Percentiles rank a stretch among this genome's conserved stretches.
phyloP scores from a whole-genome alignment of 1,139 yeast species.

The Suhomyces bribrorum region DNA sequence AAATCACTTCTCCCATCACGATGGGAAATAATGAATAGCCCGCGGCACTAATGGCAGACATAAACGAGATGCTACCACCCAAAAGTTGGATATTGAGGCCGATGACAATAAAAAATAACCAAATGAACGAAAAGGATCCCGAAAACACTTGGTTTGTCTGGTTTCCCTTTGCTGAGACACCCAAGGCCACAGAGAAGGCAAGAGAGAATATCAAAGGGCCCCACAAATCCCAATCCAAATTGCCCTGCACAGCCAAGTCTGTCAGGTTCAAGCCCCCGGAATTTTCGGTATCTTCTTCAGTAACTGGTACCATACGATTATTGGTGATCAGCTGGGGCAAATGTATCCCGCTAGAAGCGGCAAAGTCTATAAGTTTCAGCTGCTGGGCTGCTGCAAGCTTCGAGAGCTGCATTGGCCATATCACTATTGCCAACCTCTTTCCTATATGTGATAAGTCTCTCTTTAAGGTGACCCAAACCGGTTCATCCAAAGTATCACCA shows the following conservation, averaged over 20 bases:
- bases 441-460: conserved; percentile 72
- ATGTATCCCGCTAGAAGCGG: conserved; percentile 46
- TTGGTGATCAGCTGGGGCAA: conserved; percentile 41
- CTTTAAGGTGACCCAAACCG: conserved; percentile 65
- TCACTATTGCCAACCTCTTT: conserved; percentile 60
- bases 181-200: conserved; percentile 57
- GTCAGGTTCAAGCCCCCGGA: conserved; percentile 9
- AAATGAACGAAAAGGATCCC: conserved; percentile 44
- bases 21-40: conserved; percentile 85
- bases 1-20: conserved; percentile 61
- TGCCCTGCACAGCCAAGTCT: conserved; percentile 26
- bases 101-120: conserved; percentile 63
- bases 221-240: conserved; percentile 84
- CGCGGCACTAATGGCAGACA: conserved; percentile 78
- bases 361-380: conserved; percentile 42
- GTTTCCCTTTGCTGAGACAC: conserved; percentile 40
- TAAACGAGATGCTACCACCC: conserved; percentile 71
- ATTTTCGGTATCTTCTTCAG: conserved; percentile 29
- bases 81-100: conserved; percentile 71
- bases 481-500: conserved; percentile 84
- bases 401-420: conserved; percentile 66
- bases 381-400: conserved; percentile 49
- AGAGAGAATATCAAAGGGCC: conserved; percentile 81
- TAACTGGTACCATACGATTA: conserved; percentile 32
- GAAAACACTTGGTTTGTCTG: conserved; percentile 53